Evolutionary conservation across 2,329 filamentous ascomycete genomes (phyloP).

Genomic region (Myriangium duriaei): DNA sequence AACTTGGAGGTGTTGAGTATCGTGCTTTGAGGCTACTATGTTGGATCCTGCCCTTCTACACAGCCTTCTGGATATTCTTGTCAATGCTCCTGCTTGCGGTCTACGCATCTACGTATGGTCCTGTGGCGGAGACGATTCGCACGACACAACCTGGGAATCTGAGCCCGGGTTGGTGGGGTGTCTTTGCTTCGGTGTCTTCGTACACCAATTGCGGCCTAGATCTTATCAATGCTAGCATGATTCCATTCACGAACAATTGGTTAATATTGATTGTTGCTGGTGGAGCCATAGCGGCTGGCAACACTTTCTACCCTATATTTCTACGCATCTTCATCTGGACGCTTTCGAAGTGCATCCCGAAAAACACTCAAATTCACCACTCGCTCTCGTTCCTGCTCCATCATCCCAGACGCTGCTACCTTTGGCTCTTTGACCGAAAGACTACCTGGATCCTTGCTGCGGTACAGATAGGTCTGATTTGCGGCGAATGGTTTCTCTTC

Average conservation of each 20-base stretch:
- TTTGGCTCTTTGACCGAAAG: constrained; percentile 49
- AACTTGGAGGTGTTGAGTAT: constrained; percentile 93
- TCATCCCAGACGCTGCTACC: constrained; percentile 43
- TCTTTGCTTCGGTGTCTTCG: constrained; percentile 22
- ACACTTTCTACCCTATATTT: constrained; percentile 54
- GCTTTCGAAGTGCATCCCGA: constrained; percentile 24
- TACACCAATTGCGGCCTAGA: constrained; percentile 28
- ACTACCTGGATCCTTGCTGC: constrained; percentile 55
- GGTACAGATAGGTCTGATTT: constrained; percentile 48
- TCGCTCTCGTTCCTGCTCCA: constrained; percentile 26
- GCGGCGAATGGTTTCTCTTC: constrained; percentile 53
- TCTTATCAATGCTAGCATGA: constrained; percentile 19
- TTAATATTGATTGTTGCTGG: constrained; percentile 38
- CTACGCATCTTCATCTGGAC: constrained; percentile 48
- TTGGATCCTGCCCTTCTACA: constrained; percentile 16
- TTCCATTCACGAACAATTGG: constrained; percentile 29
- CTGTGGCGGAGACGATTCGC: constrained; percentile 6
- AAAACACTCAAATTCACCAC: constrained; percentile 14
- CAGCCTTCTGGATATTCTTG: constrained; percentile 20
- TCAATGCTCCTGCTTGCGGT: constrained; percentile 13
- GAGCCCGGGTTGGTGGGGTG: constrained; percentile 20
- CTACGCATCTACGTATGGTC: constrained; percentile 12
- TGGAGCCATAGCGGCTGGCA: constrained; percentile 49
- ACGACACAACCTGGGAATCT: constrained; percentile 16
- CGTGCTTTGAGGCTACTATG: constrained; percentile 69